phyloP scores from a whole-genome alignment of 2,329 filamentous ascomycete species.

The Raffaelea arxii region DNA sequence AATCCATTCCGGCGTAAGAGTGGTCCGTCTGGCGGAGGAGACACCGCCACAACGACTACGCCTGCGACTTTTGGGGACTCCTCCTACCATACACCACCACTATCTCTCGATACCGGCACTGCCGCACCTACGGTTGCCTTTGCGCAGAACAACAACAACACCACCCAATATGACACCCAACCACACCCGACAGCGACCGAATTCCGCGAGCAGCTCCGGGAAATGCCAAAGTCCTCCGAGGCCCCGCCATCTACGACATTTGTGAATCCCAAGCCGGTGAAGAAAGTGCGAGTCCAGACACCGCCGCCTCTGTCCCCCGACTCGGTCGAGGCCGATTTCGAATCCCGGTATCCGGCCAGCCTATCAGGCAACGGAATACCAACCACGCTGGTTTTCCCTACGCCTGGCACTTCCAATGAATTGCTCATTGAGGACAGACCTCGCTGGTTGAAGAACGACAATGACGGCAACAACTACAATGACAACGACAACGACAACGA shows the following conservation, averaged over 20 bases:
- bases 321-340: conserved; percentile 27
- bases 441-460: too few relatives aligned
- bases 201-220: conserved; percentile 21
- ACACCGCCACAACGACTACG: conserved; percentile 14
- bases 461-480: too few relatives aligned
- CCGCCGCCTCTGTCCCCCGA: conserved; percentile 52
- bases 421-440: too few relatives aligned
- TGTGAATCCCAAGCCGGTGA: conserved; percentile 43
- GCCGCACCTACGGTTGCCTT: background rate
- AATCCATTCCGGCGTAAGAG: conserved; percentile 47
- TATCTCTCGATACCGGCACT: conserved; percentile 3
- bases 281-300: conserved; percentile 59
- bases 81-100: too few relatives aligned
- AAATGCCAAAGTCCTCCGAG: conserved; percentile 20
- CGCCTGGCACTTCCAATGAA: background rate
- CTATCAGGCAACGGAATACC: conserved; percentile 9
- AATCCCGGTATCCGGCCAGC: conserved; percentile 20
- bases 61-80: background rate
- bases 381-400: background rate
- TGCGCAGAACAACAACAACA: conserved; percentile 6
- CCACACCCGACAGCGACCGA: conserved; percentile 18
- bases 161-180: conserved; percentile 3
- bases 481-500: conserved; percentile 13
- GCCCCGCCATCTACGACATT: conserved; percentile 24
- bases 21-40: too few relatives aligned